Conservation (phyloP, 1,284 basidiomycete genomes). For the Agaricales sp. region DNA sequence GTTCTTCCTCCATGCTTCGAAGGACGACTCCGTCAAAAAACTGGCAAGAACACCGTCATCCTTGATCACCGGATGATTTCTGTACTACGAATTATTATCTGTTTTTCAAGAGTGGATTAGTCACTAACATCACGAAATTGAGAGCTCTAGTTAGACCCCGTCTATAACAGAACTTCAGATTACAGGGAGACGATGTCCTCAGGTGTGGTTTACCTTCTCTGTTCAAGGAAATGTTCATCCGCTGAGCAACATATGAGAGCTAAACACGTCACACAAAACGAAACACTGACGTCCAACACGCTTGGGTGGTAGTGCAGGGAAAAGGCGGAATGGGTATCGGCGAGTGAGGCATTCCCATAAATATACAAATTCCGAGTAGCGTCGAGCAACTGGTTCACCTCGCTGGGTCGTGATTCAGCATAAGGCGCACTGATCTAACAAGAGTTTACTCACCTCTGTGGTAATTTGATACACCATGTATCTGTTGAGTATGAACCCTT, state of each 20-base stretch:
- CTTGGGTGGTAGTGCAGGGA: slow-evolving; percentile 85
- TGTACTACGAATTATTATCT: slow-evolving; percentile 17
- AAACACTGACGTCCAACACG: slow-evolving; percentile 67
- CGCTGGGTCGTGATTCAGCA: slow-evolving; percentile 29
- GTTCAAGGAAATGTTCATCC: slow-evolving; percentile 82
- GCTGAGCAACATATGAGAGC: slow-evolving; percentile 29
- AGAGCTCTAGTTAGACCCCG: slow-evolving; percentile 78
- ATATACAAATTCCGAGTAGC: slow-evolving; percentile 88
- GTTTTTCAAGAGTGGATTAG: neutral
- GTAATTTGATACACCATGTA: slow-evolving; percentile 74
- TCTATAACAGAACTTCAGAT: slow-evolving; percentile 27
- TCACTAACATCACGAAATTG: slow-evolving; percentile 61
- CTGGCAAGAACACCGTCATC: slow-evolving; percentile 75
- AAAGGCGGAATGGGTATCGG: slow-evolving; percentile 85
- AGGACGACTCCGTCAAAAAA: slow-evolving; percentile 74
- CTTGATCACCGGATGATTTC: slow-evolving; percentile 85
- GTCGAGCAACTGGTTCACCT: slow-evolving; percentile 52
- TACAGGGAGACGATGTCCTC: slow-evolving; percentile 2
- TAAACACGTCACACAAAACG: slow-evolving; percentile 2
- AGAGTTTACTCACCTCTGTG: slow-evolving; percentile 53
- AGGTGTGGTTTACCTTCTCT: slow-evolving; percentile 48
- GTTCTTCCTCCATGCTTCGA: slow-evolving; percentile 81
- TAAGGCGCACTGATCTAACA: slow-evolving; percentile 1
- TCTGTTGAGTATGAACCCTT: slow-evolving; percentile 81
- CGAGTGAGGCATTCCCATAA: slow-evolving; percentile 75